Conservation (phyloP, 2,329 filamentous ascomycete species). For the Aureobasidium uvarum region DNA sequence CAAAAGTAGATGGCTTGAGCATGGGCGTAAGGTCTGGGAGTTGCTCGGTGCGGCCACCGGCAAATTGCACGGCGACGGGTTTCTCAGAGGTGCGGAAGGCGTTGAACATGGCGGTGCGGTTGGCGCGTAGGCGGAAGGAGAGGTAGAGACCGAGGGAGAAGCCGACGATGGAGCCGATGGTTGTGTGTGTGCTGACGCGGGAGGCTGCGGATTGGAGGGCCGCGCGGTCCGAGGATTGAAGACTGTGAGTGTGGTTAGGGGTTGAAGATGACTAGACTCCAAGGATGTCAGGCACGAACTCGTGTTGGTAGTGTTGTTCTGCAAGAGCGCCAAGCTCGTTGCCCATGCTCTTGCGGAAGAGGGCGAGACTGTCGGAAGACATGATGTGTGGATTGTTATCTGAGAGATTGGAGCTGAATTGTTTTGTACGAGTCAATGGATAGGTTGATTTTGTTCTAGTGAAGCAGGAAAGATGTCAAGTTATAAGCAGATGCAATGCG, state of each 20-base stretch:
- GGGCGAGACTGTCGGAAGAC: constrained; percentile 50
- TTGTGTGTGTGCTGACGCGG: constrained; percentile 56
- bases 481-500: constrained; percentile 2
- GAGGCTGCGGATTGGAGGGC: constrained; percentile 55
- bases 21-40: constrained; percentile 61
- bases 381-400: constrained; percentile 30
- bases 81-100: constrained; percentile 61
- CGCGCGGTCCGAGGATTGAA: constrained; percentile 59
- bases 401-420: not conserved
- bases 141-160: constrained; percentile 59
- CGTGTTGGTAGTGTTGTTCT: constrained; percentile 58
- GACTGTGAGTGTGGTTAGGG: constrained; percentile 35
- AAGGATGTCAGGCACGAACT: constrained; percentile 39
- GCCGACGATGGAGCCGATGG: constrained; percentile 60
- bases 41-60: constrained; percentile 56
- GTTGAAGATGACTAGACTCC: no score
- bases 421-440: not conserved
- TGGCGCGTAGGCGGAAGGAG: constrained; percentile 57
- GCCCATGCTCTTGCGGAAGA: constrained; percentile 48
- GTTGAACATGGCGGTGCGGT: constrained; percentile 59
- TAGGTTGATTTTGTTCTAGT: not conserved
- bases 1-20: constrained; percentile 56
- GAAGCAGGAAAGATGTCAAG: not conserved
- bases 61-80: constrained; percentile 62
- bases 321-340: constrained; percentile 56